Evolutionary conservation across 805 yeast species (phyloP).

Genomic region (Candida pseudoglaebosa): DNA sequence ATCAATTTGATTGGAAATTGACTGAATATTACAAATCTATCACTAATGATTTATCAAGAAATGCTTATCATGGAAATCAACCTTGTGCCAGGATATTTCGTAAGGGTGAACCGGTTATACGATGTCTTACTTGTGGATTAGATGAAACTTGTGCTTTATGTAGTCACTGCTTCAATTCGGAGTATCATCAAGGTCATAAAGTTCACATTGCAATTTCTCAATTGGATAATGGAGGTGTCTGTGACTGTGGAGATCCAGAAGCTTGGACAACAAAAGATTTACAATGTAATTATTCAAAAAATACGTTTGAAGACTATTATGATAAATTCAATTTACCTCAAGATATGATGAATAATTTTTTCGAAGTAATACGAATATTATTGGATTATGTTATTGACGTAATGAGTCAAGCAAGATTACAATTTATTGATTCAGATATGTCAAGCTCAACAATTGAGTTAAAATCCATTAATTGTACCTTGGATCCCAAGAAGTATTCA

Average conservation of each 20-base stretch:
- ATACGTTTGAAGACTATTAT: slow-evolving; percentile 8
- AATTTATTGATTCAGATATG: slow-evolving; percentile 28
- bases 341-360: slow-evolving; percentile 36
- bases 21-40: slow-evolving; percentile 22
- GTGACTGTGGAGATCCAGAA: slow-evolving; percentile 88
- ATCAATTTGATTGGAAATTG: slow-evolving; percentile 31
- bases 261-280: slow-evolving; percentile 61
- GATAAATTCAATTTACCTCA: slow-evolving; percentile 25
- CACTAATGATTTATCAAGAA: slow-evolving; percentile 2
- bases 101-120: slow-evolving; percentile 77
- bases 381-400: slow-evolving; percentile 64
- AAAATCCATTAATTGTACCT: slow-evolving; percentile 27
- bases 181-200: slow-evolving; percentile 68
- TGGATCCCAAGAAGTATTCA: slow-evolving; percentile 43
- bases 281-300: slow-evolving; percentile 40
- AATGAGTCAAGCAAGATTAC: slow-evolving; percentile 45
- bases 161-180: slow-evolving; percentile 65
- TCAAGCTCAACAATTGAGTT: slow-evolving; percentile 20
- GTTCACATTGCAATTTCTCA: slow-evolving; percentile 61
- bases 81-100: slow-evolving; percentile 72
- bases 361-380: slow-evolving; percentile 40
- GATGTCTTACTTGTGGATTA: slow-evolving; percentile 70
- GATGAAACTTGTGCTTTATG: slow-evolving; percentile 88
- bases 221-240: slow-evolving; percentile 72
- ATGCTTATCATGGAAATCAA: slow-evolving; percentile 53